Conservation (phyloP, 176 grass and related monocot genomes). For the Aechmea fasciata region DNA sequence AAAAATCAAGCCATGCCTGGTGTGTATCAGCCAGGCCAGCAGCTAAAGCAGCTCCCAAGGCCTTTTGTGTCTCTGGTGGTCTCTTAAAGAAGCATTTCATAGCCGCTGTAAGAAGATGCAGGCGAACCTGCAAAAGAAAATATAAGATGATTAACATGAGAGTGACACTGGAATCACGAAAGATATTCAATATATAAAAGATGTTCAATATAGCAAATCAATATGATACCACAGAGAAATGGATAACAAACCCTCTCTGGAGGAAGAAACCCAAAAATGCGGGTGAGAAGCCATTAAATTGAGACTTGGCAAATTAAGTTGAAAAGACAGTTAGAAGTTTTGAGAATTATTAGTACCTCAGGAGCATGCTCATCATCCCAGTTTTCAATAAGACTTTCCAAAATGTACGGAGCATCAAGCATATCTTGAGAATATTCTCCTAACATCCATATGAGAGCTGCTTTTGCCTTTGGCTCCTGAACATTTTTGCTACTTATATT, state of each 20-base stretch:
- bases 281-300: neutral
- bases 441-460: constrained; percentile 98
- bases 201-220: too few relatives aligned
- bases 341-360: constrained; percentile 41
- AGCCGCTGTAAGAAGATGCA: constrained; percentile 93
- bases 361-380: constrained; percentile 91
- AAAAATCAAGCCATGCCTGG: constrained; percentile 44
- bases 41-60: constrained; percentile 80
- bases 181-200: neutral
- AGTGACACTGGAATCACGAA: neutral
- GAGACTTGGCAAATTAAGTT: neutral
- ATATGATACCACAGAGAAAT: too few relatives aligned
- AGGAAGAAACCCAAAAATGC: neutral
- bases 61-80: constrained; percentile 84
- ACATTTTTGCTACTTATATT: constrained; percentile 99
- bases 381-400: constrained; percentile 83
- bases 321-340: neutral
- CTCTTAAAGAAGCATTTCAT: constrained; percentile 99
- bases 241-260: too few relatives aligned
- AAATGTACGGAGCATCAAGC: constrained; percentile 85
- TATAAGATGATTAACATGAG: constrained; percentile 9
- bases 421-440: constrained; percentile 99
- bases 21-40: constrained; percentile 76
- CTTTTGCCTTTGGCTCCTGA: constrained; percentile 96
- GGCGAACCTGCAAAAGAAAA: constrained; percentile 57